These are phyloP conservation scores for Didymella arachidicola DNA, from an alignment of 2,329 filamentous ascomycete genomes.

Conservation along the genomic window DNA sequence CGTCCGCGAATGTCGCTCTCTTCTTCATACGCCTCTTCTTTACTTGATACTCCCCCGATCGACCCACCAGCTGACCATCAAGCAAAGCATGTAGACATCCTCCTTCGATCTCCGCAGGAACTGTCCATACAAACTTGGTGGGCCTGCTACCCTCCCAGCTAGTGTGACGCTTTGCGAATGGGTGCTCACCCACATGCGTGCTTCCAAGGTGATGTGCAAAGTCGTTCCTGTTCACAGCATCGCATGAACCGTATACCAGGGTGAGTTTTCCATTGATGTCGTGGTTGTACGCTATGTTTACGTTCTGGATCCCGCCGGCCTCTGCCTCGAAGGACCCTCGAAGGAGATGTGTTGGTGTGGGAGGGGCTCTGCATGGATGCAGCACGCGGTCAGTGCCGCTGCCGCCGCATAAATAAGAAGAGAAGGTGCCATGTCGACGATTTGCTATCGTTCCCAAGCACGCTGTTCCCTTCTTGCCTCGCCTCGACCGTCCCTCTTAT, in stretches of 20 bases:
- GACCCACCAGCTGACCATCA: conserved; percentile 43
- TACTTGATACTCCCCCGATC: conserved; percentile 40
- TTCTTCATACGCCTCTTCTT: conserved; percentile 33
- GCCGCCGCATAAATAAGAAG: neutral
- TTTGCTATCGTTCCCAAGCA: neutral
- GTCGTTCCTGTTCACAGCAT: conserved; percentile 5
- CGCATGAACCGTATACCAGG: conserved; percentile 33
- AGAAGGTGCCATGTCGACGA: conserved; percentile 3
- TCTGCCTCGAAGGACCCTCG: conserved; percentile 10
- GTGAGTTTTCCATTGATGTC: conserved; percentile 33
- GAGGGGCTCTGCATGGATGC: conserved; percentile 1
- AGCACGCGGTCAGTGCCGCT: neutral
- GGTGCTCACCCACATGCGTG: conserved; percentile 33
- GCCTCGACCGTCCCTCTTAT: neutral
- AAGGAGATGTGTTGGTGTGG: conserved; percentile 4
- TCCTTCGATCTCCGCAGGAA: conserved; percentile 43
- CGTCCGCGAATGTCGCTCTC: conserved; percentile 49
- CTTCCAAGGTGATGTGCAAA: conserved; percentile 28
- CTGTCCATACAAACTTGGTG: conserved; percentile 52
- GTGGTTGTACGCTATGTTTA: conserved; percentile 28
- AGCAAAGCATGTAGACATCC: conserved; percentile 55
- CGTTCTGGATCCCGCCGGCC: conserved; percentile 23
- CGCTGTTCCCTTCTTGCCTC: neutral
- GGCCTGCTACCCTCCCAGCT: conserved; percentile 25
- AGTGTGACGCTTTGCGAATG: conserved; percentile 30